A percentile compares a stretch with the other conserved stretches of the same genome.
phyloP scores from a whole-genome alignment of 495 filamentous ascomycete species.

The Acidiella bohemica region DNA sequence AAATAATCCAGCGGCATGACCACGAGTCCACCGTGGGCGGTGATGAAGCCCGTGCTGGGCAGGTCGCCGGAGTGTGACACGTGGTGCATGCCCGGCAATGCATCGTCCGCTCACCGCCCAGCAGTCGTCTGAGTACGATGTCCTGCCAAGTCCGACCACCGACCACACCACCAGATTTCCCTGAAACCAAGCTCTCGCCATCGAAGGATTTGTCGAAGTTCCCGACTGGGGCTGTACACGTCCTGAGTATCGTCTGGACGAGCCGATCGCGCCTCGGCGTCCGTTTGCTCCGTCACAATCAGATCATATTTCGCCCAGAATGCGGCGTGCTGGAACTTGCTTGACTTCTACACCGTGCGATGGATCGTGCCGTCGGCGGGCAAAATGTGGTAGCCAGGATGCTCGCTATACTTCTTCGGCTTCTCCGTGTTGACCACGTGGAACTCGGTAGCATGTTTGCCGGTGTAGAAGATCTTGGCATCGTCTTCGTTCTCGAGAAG shows the following conservation, averaged over 20 bases:
- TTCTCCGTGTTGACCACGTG: constrained; percentile 39
- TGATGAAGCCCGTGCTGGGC: constrained; percentile 32
- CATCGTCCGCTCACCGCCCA: too few relatives aligned
- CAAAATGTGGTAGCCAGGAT: constrained; percentile 41
- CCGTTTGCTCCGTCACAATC: constrained; percentile 37
- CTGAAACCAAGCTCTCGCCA: constrained; percentile 36
- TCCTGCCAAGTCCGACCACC: too few relatives aligned
- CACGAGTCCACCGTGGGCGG: constrained; percentile 8
- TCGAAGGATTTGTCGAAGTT: constrained; percentile 43
- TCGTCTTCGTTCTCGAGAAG: constrained; percentile 35
- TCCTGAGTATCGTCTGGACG: constrained; percentile 37
- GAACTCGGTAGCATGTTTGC: constrained; percentile 36
- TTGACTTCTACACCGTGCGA: constrained; percentile 37
- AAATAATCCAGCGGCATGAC: constrained; percentile 17
- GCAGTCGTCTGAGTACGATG: too few relatives aligned
- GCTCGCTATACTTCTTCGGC: constrained; percentile 40
- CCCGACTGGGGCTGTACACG: constrained; percentile 35
- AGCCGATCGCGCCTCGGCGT: constrained; percentile 36
- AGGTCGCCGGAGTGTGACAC: constrained; percentile 42
- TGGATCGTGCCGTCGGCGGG: constrained; percentile 33
- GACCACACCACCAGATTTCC: constrained; percentile 42
- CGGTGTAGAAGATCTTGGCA: constrained; percentile 36
- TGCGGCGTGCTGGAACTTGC: constrained; percentile 32
- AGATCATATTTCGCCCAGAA: constrained; percentile 38
- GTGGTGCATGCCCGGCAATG: constrained; percentile 50